These are phyloP conservation scores for Rubia balearica DNA, from an alignment of 305 asterid genomes.

Conservation along the genomic window DNA sequence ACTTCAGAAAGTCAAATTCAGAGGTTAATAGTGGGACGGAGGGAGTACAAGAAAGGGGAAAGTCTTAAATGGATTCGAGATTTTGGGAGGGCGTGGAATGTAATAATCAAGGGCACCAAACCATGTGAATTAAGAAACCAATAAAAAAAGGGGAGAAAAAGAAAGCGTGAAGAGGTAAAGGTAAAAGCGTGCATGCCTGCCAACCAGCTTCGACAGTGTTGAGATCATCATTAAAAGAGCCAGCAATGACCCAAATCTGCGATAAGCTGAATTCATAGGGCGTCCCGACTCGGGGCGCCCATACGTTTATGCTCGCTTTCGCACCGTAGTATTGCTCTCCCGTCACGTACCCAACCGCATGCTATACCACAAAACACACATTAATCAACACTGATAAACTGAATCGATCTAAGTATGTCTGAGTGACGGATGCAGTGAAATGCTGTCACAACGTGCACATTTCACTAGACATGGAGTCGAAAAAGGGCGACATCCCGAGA, in stretches of 20 bases:
- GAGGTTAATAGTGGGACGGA: too few species aligned
- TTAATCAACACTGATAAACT: too few species aligned
- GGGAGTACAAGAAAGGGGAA: too few species aligned
- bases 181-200: slow-evolving; percentile 52
- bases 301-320: slow-evolving; percentile 82
- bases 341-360: slow-evolving; percentile 85
- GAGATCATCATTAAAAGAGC: slow-evolving; percentile 89
- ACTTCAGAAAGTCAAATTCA: too few species aligned
- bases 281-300: slow-evolving; percentile 66
- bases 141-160: background rate
- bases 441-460: too few species aligned
- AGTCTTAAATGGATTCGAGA: background rate
- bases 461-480: too few species aligned
- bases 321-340: slow-evolving; percentile 83
- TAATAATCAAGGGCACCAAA: slow-evolving; percentile 23
- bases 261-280: slow-evolving; percentile 80
- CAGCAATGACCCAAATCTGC: slow-evolving; percentile 86
- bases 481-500: too few species aligned
- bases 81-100: slow-evolving; percentile 30
- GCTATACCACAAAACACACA: slow-evolving; percentile 29
- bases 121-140: background rate
- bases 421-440: too few species aligned
- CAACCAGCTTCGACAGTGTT: slow-evolving; percentile 99
- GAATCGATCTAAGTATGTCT: too few species aligned
- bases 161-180: background rate